Conservation (phyloP, 805 yeast genomes). For the Pichia exigua region DNA sequence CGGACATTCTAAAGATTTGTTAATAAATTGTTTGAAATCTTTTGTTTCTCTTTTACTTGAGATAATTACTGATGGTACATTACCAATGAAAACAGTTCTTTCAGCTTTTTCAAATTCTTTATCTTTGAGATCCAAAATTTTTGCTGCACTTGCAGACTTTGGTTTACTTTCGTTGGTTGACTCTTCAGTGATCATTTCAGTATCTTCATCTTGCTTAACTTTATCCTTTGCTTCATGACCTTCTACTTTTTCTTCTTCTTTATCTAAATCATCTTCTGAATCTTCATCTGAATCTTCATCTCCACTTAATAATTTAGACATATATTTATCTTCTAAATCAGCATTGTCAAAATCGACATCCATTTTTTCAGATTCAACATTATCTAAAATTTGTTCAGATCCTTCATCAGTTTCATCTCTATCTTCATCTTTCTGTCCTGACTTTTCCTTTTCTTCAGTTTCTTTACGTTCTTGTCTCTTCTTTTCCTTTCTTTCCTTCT, state of each 20-base stretch:
- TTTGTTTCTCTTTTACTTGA: constrained; percentile 54
- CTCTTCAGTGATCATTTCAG: constrained; percentile 11
- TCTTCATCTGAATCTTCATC: constrained; percentile 21
- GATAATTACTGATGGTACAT: constrained; percentile 60
- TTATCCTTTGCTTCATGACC: constrained; percentile 8
- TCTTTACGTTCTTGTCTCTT: constrained; percentile 18
- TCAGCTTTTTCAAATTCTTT: constrained; percentile 77
- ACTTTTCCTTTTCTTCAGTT: constrained; percentile 11
- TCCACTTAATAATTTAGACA: constrained; percentile 20
- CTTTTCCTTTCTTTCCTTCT: constrained; percentile 9
- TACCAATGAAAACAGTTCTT: constrained; percentile 82
- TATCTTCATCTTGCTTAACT: constrained; percentile 9
- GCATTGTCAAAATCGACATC: constrained; percentile 17
- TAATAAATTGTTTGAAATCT: constrained; percentile 58
- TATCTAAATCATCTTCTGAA: constrained; percentile 13
- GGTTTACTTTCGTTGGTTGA: constrained; percentile 19
- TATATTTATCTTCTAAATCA: constrained; percentile 13
- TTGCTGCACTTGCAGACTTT: constrained; percentile 31
- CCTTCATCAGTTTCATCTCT: constrained; percentile 22
- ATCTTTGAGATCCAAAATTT: constrained; percentile 52
- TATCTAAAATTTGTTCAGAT: constrained; percentile 12
- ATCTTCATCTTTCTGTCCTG: constrained; percentile 14
- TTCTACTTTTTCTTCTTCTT: constrained; percentile 11
- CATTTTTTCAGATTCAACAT: constrained; percentile 15
- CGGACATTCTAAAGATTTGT: constrained; percentile 19